A percentile compares a stretch with the other conserved stretches of the same genome.
These are phyloP conservation scores for Entomortierella lignicola DNA, from an alignment of 192 early-diverging fungal genomes.

Conservation along the genomic window DNA sequence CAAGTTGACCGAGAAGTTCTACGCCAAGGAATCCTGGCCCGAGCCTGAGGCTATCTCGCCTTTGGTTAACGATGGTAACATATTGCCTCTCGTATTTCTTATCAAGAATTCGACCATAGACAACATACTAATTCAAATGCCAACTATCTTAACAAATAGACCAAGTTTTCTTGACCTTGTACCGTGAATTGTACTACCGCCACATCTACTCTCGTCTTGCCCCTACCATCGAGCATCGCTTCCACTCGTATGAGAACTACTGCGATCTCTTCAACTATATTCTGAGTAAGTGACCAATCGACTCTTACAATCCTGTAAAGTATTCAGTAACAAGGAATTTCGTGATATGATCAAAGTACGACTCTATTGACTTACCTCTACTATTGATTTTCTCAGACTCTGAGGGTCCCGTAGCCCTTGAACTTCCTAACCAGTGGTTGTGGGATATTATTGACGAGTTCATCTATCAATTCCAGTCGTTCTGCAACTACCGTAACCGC, in stretches of 20 bases:
- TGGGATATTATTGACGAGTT: constrained; percentile 99
- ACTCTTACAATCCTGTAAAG: neutral
- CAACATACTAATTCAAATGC: no score
- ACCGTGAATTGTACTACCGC: constrained; percentile 96
- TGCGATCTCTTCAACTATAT: constrained; percentile 98
- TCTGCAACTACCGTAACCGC: constrained; percentile 93
- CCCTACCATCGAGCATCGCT: constrained; percentile 89
- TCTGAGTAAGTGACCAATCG: constrained; percentile 69
- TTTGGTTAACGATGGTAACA: constrained; percentile 84
- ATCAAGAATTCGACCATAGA: no score
- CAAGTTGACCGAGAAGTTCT: constrained; percentile 93
- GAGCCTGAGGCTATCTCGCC: constrained; percentile 84
- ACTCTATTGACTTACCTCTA: neutral
- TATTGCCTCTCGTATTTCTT: no score
- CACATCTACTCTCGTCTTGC: constrained; percentile 95
- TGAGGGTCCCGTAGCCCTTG: constrained; percentile 87
- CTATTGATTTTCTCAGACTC: constrained; percentile 55
- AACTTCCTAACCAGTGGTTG: constrained; percentile 98
- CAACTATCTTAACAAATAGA: constrained; percentile 67
- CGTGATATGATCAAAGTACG: no score
- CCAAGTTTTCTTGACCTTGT: constrained; percentile 90
- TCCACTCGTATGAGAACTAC: constrained; percentile 96
- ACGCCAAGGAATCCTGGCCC: constrained; percentile 89
- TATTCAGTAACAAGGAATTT: no score
- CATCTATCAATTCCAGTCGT: constrained; percentile 99